These are phyloP conservation scores for Monosporozyma solicola DNA, from an alignment of 805 yeast genomes.

Conservation along the genomic window DNA sequence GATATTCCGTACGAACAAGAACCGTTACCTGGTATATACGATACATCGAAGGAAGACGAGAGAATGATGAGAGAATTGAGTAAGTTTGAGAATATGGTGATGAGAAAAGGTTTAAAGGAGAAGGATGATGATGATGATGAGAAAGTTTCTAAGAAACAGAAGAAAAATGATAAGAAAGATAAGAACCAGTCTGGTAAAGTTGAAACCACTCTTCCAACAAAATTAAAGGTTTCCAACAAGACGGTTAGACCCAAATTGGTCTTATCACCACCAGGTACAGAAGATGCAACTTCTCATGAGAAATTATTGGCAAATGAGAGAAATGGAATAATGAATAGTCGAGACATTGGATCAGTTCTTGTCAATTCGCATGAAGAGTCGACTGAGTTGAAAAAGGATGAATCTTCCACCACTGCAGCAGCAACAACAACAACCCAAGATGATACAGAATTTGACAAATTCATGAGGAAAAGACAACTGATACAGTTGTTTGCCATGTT, in stretches of 20 bases:
- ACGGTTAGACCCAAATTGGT: conserved; percentile 13
- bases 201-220: background rate
- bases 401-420: background rate
- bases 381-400: background rate
- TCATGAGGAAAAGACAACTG: conserved; percentile 8
- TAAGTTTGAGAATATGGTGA: conserved; percentile 36
- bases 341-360: conserved; percentile 5
- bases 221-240: background rate
- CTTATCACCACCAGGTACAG: conserved; percentile 31
- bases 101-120: conserved; percentile 26
- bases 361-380: background rate
- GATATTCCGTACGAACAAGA: conserved; percentile 72
- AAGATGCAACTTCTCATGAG: conserved; percentile 11
- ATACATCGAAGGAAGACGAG: conserved; percentile 49
- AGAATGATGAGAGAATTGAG: conserved; percentile 32
- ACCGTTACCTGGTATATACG: conserved; percentile 63
- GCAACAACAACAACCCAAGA: background rate
- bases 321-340: conserved; percentile 14
- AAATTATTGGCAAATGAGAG: conserved; percentile 19
- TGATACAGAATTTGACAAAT: conserved; percentile 2
- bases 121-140: conserved; percentile 16
- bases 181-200: background rate
- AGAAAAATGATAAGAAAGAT: conserved; percentile 7
- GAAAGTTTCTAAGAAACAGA: background rate
- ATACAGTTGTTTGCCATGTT: conserved; percentile 24